phyloP scores from a whole-genome alignment of 371 early-diverging fungal species.

The Fennellomyces sp. region DNA sequence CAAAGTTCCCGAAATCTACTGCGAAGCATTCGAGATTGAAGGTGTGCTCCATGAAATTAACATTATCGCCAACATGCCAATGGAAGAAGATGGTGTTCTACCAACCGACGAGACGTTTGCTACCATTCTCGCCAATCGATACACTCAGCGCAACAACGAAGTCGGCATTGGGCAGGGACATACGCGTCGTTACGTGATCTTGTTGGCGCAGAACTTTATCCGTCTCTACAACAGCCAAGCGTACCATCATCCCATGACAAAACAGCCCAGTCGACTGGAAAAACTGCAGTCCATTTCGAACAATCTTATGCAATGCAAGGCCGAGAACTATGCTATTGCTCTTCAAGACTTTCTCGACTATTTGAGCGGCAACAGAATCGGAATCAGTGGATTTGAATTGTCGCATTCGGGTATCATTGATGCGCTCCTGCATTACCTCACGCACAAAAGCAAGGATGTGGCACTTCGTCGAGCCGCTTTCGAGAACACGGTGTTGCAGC shows the following conservation, averaged over 20 bases:
- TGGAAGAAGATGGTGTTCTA: neutral
- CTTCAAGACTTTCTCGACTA: conserved; percentile 19
- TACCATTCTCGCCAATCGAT: neutral
- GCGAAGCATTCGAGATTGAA: conserved; percentile 56
- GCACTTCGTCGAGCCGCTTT: neutral
- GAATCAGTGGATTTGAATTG: conserved; percentile 80
- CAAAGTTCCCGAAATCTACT: conserved; percentile 54
- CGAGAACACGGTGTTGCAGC: neutral
- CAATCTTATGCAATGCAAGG: neutral
- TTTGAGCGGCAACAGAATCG: conserved; percentile 30
- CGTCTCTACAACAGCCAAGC: neutral
- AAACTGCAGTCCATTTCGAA: conserved; percentile 1
- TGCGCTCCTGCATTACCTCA: conserved; percentile 53
- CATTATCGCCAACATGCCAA: conserved; percentile 30
- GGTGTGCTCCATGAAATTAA: conserved; percentile 64
- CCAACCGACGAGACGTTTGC: neutral
- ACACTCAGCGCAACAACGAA: conserved; percentile 11
- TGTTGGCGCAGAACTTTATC: conserved; percentile 30
- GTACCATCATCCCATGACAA: neutral
- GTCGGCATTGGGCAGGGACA: conserved; percentile 30
- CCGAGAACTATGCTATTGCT: neutral
- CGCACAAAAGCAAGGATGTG: conserved; percentile 11
- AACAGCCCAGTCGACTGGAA: neutral
- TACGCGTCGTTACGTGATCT: conserved; percentile 32
- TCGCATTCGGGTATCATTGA: conserved; percentile 73